Evolutionary conservation across 2,329 filamentous ascomycete genomes (phyloP), one percentile per base, ranked within the genome.

Genomic region (Diplocarpon mali): DNA sequence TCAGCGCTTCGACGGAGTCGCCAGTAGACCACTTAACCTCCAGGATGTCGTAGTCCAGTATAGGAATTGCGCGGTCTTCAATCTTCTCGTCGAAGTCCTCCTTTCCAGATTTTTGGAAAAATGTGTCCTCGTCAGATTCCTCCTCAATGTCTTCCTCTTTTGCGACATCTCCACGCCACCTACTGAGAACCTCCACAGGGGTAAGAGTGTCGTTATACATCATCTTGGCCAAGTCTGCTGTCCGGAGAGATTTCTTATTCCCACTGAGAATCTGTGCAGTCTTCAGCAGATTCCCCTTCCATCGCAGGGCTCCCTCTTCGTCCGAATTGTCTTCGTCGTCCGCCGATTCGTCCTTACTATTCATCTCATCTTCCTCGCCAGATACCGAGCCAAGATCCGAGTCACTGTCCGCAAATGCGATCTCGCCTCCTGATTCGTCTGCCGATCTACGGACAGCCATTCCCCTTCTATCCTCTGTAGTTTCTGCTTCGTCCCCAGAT

Each of bases 321-420:
- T 85, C 75, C 2, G 70, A 74, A 24, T 58, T 51, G 4, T 56
- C 54, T 2, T 54, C 56, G 2, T 73, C 70, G 15, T 76, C 73
- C 7, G 3, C 30, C 10, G n/a, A 32, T 32, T 77, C 74, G 1
- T 58, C 57, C 17, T 60, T 55, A 42, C 59, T 69, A 15, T 75
- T 58, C 57, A n/a, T 60, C 56, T 64, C 64, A 1, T 69, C 68
- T 2, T 75, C 72, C 5, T 68, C 67, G 1, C 65, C 69, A 8
- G 86, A 94, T 51, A 95, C 65, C 3, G 90, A 95, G 6, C 92
- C 92, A 4, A 98, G 72, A 61, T 98, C 93, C 0, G 92, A 98
- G 63, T 98, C 93, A 59, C 87, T 95, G 59, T 98, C 92, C 12
- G 92, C 92, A 67, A 95, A 98, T 1, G 80, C 86, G 46, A 96